A percentile compares a stretch with the other conserved stretches of the same genome.
Evolutionary conservation across 495 filamentous ascomycete species (phyloP).

Genomic region (Neurospora sp.): DNA sequence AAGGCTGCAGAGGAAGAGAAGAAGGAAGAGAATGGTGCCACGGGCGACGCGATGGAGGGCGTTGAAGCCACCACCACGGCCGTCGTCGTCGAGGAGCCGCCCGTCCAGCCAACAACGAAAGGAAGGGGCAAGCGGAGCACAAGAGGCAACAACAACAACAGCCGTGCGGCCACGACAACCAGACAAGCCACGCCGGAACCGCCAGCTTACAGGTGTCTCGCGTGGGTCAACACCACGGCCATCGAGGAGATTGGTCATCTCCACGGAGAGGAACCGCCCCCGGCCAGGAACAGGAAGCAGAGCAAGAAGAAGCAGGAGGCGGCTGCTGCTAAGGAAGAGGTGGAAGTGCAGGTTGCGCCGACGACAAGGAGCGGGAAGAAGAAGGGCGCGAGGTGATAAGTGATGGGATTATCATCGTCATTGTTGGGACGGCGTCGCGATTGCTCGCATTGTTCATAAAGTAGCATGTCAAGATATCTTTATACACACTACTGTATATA

Average conservation of each 20-base stretch:
- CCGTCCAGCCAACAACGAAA: conserved; percentile 21
- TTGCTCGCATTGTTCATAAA: neutral
- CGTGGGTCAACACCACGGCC: conserved; percentile 74
- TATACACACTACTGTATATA: neutral
- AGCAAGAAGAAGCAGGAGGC: conserved; percentile 24
- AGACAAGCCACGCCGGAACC: conserved; percentile 32
- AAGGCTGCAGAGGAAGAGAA: conserved; percentile 33
- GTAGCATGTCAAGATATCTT: neutral
- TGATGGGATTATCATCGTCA: neutral
- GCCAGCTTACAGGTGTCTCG: conserved; percentile 57
- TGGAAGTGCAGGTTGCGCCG: conserved; percentile 3
- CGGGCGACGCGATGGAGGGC: conserved; percentile 10
- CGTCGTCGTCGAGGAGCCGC: neutral
- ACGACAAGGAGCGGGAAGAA: conserved; percentile 15
- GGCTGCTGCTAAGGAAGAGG: conserved; percentile 6
- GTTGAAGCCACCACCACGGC: neutral
- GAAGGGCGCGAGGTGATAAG: conserved; percentile 2
- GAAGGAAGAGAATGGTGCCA: conserved; percentile 35
- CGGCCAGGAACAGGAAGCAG: conserved; percentile 51
- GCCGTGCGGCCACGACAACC: conserved; percentile 46
- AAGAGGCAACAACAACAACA: conserved; percentile 32
- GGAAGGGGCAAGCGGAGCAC: conserved; percentile 61
- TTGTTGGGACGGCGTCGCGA: neutral
- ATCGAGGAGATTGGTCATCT: conserved; percentile 68
- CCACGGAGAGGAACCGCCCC: conserved; percentile 67